Conservation (phyloP, 2,329 filamentous ascomycete species). For the Arachnomyces sp. region DNA sequence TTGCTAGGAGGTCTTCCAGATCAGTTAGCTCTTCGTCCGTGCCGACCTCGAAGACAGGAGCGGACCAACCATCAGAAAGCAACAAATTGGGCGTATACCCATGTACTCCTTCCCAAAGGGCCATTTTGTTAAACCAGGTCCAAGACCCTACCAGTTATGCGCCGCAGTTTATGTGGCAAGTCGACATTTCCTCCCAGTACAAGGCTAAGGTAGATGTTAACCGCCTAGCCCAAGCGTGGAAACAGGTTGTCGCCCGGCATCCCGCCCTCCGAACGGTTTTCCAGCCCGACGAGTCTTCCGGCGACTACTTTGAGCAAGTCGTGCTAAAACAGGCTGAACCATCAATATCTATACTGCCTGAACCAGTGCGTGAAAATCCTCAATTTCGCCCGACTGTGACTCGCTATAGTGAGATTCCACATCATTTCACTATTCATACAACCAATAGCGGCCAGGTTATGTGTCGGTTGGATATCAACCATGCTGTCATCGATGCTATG, state of each 20-base stretch:
- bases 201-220: constrained; percentile 16
- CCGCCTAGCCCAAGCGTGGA: constrained; percentile 21
- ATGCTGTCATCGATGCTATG: constrained; percentile 3
- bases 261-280: constrained; percentile 30
- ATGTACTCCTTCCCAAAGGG: constrained; percentile 20
- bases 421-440: constrained; percentile 1
- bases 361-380: constrained; percentile 21
- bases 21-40: too few relatives aligned
- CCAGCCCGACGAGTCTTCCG: constrained; percentile 19
- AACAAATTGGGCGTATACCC: constrained; percentile 14
- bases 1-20: background rate
- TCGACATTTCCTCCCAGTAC: background rate
- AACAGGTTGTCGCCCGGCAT: constrained; percentile 23
- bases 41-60: too few relatives aligned
- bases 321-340: constrained; percentile 5
- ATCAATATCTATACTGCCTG: constrained; percentile 20
- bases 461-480: constrained; percentile 5
- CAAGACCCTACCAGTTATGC: constrained; percentile 4
- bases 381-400: constrained; percentile 25
- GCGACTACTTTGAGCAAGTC: constrained; percentile 9
- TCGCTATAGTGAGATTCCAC: constrained; percentile 12
- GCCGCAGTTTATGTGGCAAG: constrained; percentile 5
- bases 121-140: constrained; percentile 10
- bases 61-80: too few relatives aligned
- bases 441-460: background rate